Evolutionary conservation across 2,329 filamentous ascomycete species (phyloP).

Genomic region (Shiraia bambusicola): DNA sequence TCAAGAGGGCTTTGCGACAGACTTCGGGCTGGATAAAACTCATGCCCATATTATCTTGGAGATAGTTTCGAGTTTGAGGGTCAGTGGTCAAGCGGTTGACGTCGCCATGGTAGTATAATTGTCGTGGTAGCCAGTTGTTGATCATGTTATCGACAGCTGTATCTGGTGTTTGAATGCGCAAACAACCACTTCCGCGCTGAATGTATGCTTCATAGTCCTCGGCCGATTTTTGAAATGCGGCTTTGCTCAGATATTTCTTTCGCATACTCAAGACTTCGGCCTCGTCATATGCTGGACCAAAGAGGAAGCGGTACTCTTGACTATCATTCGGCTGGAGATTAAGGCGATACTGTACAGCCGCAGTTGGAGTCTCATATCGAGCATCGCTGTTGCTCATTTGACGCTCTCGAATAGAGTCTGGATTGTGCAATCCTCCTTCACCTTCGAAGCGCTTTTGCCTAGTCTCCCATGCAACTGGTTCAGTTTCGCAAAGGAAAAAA

Average conservation of each 20-base stretch:
- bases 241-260: slow-evolving; percentile 52
- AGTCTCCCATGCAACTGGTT: slow-evolving; percentile 56
- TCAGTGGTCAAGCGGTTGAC: slow-evolving; percentile 61
- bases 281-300: slow-evolving; percentile 57
- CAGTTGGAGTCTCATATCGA: slow-evolving; percentile 58
- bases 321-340: slow-evolving; percentile 45
- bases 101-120: slow-evolving; percentile 61
- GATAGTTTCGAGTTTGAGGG: slow-evolving; percentile 61
- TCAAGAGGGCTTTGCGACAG: slow-evolving; percentile 53
- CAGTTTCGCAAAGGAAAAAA: slow-evolving; percentile 57
- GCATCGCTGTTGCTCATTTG: slow-evolving; percentile 52
- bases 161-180: slow-evolving; percentile 58
- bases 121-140: slow-evolving; percentile 61
- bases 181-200: slow-evolving; percentile 52
- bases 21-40: slow-evolving; percentile 56
- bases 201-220: slow-evolving; percentile 56
- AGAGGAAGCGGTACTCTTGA: slow-evolving; percentile 56
- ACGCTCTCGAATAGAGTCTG: slow-evolving; percentile 47
- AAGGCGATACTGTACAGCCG: slow-evolving; percentile 55
- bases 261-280: slow-evolving; percentile 52
- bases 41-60: slow-evolving; percentile 65
- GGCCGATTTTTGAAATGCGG: slow-evolving; percentile 51
- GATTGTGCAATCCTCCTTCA: slow-evolving; percentile 57
- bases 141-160: slow-evolving; percentile 59
- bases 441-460: slow-evolving; percentile 57